Percentiles rank a stretch among this genome's conserved stretches.
These are phyloP conservation scores for Ceratobasidium theobromae DNA, from an alignment of 1,284 basidiomycete genomes.

Conservation along the genomic window DNA sequence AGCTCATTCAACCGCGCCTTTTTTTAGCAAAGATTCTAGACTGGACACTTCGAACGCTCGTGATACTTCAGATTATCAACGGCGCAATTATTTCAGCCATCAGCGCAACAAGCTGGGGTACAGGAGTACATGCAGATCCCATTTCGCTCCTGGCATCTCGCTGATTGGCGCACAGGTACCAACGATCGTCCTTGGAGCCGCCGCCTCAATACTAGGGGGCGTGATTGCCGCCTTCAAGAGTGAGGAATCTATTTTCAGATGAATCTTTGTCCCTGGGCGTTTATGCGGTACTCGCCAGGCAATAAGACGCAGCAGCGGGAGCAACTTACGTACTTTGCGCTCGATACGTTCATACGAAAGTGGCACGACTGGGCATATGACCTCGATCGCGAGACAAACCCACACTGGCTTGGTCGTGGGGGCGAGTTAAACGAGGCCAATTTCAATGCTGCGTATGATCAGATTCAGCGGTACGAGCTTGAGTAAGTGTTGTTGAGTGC, in stretches of 20 bases:
- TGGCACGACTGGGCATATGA: conserved; percentile 27
- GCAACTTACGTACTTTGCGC: conserved; percentile 19
- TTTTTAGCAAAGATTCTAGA: conserved; percentile 5
- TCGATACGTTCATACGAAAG: conserved; percentile 23
- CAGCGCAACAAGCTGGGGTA: conserved; percentile 1
- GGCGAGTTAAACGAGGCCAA: conserved; percentile 16
- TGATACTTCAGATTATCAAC: conserved; percentile 22
- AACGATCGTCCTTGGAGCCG: conserved; percentile 14
- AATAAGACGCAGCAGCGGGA: conserved; percentile 22
- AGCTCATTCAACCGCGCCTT: no score
- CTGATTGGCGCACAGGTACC: neutral
- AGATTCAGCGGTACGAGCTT: conserved; percentile 20
- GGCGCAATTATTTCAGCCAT: conserved; percentile 21
- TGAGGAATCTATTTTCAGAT: neutral
- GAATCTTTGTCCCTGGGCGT: neutral
- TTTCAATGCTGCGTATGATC: conserved; percentile 21
- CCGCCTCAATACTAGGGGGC: conserved; percentile 22
- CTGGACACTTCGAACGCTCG: conserved; percentile 10
- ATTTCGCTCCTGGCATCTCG: neutral
- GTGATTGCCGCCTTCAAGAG: conserved; percentile 25
- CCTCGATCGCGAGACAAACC: neutral
- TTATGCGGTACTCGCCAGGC: neutral
- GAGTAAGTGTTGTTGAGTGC: neutral
- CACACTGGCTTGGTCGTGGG: neutral
- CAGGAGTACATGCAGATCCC: neutral